phyloP scores from a whole-genome alignment of 176 grass and related monocot genomes.

The Cymbopogon citratus region DNA sequence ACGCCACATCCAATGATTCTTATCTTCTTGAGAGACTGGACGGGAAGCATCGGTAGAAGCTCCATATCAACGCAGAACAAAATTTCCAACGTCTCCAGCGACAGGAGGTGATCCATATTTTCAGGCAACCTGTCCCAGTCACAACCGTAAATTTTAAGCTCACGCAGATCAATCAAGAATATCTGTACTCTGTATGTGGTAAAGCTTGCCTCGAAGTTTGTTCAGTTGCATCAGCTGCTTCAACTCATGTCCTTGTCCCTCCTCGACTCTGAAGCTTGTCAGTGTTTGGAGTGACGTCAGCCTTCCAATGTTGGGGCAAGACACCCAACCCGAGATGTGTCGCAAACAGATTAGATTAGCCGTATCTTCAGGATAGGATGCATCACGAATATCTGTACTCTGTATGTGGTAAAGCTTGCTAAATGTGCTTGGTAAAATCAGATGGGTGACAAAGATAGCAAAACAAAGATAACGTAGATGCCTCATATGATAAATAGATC shows the following conservation, averaged over 20 bases:
- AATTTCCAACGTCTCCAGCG: background rate
- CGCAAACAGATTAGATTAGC: background rate
- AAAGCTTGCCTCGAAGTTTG: background rate
- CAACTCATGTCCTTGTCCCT: background rate
- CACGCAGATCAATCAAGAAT: background rate
- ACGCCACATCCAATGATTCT: too few species aligned
- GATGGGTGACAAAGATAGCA: too few species aligned
- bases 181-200: too few species aligned
- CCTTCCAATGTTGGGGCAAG: background rate
- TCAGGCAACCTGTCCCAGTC: background rate
- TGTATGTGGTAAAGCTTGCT: slow-evolving; percentile 33
- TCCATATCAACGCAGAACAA: accelerated
- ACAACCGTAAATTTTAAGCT: background rate
- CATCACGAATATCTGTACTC: background rate
- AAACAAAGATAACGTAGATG: too few species aligned
- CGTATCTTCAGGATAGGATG: background rate
- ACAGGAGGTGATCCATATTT: background rate
- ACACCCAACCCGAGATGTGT: accelerated
- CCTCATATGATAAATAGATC: too few species aligned
- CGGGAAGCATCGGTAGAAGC: background rate
- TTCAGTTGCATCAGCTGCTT: background rate
- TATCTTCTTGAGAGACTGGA: background rate
- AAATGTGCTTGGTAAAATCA: background rate
- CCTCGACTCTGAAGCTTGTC: background rate
- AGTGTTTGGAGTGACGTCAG: slow-evolving; percentile 1